Evolutionary conservation across 176 grass and related monocot species (phyloP).

Genomic region (Secale cereale): DNA sequence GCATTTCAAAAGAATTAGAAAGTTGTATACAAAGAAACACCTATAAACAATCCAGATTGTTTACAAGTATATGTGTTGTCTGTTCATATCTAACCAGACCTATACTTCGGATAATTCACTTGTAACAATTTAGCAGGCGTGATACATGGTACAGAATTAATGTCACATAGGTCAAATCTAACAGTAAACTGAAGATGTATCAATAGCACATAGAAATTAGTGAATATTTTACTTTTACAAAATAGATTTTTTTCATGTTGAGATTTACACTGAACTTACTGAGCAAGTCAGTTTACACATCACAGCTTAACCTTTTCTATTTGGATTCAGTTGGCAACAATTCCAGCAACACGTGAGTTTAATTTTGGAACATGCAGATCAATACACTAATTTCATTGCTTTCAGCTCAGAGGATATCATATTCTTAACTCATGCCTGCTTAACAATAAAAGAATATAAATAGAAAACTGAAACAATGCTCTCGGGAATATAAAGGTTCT

Average conservation of each 20-base stretch:
- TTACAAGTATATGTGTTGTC: slow-evolving; percentile 15
- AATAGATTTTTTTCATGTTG: not conserved
- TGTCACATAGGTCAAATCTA: not conserved
- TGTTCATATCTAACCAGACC: not conserved
- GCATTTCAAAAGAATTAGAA: not conserved
- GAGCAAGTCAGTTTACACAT: not conserved
- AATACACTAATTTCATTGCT: not conserved
- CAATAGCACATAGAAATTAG: not conserved
- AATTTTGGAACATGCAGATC: not conserved
- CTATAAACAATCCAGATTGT: not conserved
- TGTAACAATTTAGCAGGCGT: not conserved
- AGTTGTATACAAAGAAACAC: not conserved
- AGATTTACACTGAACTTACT: not conserved
- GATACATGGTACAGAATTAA: not conserved
- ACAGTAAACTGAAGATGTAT: not conserved
- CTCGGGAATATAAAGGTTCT: slow-evolving; percentile 12
- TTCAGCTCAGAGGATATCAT: not conserved
- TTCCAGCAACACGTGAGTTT: not conserved
- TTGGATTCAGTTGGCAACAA: not conserved
- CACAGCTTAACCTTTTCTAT: not conserved
- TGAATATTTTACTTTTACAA: not conserved
- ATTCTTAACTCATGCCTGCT: not conserved
- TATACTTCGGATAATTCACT: slow-evolving; percentile 16
- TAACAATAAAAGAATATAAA: slow-evolving; percentile 9
- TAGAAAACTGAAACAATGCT: not conserved